Percentiles rank a stretch among this genome's conserved stretches.
Conservation (phyloP, 768 basidiomycete genomes). For the Podaxis sp. region DNA sequence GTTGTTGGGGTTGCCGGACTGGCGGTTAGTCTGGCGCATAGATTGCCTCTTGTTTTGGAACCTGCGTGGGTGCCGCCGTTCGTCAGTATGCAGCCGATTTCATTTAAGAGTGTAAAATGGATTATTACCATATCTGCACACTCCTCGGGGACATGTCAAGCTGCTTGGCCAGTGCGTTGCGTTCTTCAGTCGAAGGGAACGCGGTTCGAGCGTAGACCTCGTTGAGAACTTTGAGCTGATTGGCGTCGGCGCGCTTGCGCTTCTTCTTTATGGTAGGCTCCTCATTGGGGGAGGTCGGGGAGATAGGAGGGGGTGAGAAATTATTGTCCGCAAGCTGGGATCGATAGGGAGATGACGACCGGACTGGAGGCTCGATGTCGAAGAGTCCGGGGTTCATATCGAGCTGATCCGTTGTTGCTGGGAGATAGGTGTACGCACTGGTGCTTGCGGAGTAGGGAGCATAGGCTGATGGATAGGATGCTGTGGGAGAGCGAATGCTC, state of each 20-base stretch:
- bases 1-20: slow-evolving; percentile 47
- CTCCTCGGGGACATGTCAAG: slow-evolving; percentile 83
- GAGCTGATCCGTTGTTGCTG: slow-evolving; percentile 33
- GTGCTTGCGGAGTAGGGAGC: slow-evolving; percentile 42
- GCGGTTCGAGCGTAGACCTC: slow-evolving; percentile 80
- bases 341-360: slow-evolving; percentile 43
- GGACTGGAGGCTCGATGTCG: slow-evolving; percentile 34
- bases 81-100: slow-evolving; percentile 19
- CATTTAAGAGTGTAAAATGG: slow-evolving; percentile 19
- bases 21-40: slow-evolving; percentile 75
- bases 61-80: slow-evolving; percentile 42
- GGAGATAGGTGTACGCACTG: slow-evolving; percentile 43
- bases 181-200: slow-evolving; percentile 86
- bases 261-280: slow-evolving; percentile 85
- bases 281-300: slow-evolving; percentile 45
- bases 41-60: slow-evolving; percentile 88
- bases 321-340: slow-evolving; percentile 44
- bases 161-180: slow-evolving; percentile 70
- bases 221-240: slow-evolving; percentile 78
- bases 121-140: slow-evolving; percentile 78
- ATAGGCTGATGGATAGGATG: slow-evolving; percentile 60
- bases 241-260: slow-evolving; percentile 80
- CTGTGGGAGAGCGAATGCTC: slow-evolving; percentile 63
- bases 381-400: slow-evolving; percentile 28
- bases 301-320: slow-evolving; percentile 53